Base-by-base conservation (phyloP, 257 asterid genomes). In the Striga asiatica region DNA sequence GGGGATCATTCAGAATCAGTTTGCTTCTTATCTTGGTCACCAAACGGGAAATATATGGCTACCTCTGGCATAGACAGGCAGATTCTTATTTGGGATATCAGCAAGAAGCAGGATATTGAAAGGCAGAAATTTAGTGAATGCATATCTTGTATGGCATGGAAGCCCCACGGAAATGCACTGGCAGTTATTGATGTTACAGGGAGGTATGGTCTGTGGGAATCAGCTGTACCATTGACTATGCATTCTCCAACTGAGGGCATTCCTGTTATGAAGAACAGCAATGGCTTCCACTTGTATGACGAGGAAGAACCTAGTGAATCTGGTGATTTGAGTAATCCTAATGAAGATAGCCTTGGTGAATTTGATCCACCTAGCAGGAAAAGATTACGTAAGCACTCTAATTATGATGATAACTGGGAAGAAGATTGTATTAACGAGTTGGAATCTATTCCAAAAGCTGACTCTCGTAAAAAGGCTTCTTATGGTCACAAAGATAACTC, bases 1-100 rank as follows among this genome's bases (percentile, higher is more conserved):
- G 99, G 95, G 64, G 99, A 92, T 77, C 99, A 92, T 63, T 68
- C 35, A 12, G 68, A 81, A 64, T 85, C 94, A 51, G 62, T 92
- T 61, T 92, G 99, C 75, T 92, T 71, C 78, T 71, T 92, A 55
- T 84, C 88, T 46, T 92, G 99, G 97, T 92, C 99, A 8, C 99
- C 97, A 23, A 92, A 92, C 64, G 99, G 99, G 27, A 88, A 82
- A 70, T 92, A 92, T 65, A 80, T 92, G 81, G 99, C 99, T 32
- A 84, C 97, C 21, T 82, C 97, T 79, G 89, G 91, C 53, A 64
- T 84, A 54, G 99, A 92, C 68, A 79, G 32, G 46, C 97, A 88
- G 77, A 72, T 92, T 60, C 76, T 92, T 60, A 71, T 92, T 45
- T 92, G 99, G 99, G 95, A 92, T 76, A 94, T 84, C 49, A 88